Conservation (phyloP, 306 rosid genomes). For the Sechiopsis laciniata region DNA sequence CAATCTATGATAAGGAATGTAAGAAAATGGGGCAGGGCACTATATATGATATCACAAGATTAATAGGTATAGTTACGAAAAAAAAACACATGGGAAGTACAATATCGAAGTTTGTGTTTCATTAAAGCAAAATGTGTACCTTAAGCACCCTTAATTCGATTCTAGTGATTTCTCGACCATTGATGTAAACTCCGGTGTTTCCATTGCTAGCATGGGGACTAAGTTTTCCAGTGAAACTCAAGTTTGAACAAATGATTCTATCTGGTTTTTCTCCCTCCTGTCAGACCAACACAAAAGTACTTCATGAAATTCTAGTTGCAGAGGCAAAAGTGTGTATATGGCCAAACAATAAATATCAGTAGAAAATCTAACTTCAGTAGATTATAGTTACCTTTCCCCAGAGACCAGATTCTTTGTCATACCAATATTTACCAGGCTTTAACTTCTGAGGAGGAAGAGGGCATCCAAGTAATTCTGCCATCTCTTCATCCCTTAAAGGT, state of each 20-base stretch:
- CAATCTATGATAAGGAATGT: background rate
- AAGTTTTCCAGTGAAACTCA: constrained; percentile 81
- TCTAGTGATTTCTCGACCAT: constrained; percentile 92
- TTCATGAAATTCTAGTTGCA: constrained; percentile 2
- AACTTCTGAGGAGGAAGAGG: constrained; percentile 74
- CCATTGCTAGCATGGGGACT: constrained; percentile 75
- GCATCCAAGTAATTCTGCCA: constrained; percentile 87
- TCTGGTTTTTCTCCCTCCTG: constrained; percentile 97
- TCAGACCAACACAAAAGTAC: constrained; percentile 29
- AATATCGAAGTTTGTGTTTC: background rate
- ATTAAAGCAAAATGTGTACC: constrained; percentile 41
- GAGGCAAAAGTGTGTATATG: constrained; percentile 15
- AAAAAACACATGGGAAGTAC: constrained; percentile 2
- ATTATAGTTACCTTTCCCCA: constrained; percentile 86
- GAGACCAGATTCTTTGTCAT: constrained; percentile 94
- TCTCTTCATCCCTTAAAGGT: constrained; percentile 74
- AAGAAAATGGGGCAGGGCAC: constrained; percentile 8
- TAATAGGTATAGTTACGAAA: constrained; percentile 18
- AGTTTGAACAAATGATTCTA: constrained; percentile 81
- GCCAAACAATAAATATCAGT: constrained; percentile 17
- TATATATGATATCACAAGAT: constrained; percentile 9
- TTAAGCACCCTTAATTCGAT: constrained; percentile 87
- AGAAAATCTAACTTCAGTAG: constrained; percentile 22
- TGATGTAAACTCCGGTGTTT: constrained; percentile 85
- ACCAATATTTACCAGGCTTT: constrained; percentile 98